These are phyloP conservation scores for Rhipidocladum racemiflorum DNA, from an alignment of 176 grass and related monocot species.

Conservation along the genomic window DNA sequence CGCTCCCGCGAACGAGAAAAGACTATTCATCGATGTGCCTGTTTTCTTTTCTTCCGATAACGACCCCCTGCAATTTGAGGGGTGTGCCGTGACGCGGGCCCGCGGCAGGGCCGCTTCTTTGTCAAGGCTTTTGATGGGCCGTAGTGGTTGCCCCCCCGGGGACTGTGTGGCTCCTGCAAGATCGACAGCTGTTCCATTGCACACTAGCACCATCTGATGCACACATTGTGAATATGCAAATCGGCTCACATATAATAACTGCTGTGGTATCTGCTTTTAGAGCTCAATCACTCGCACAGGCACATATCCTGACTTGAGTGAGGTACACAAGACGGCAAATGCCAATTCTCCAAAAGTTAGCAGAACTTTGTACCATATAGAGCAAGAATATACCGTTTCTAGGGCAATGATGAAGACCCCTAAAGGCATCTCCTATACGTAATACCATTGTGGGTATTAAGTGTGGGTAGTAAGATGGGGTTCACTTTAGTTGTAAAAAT, in stretches of 20 bases:
- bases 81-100: too few species aligned
- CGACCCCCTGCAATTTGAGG: not conserved
- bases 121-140: not conserved
- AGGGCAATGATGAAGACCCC: not conserved
- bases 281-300: not conserved
- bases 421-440: too few species aligned
- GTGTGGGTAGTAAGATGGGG: too few species aligned
- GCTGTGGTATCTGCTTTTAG: not conserved
- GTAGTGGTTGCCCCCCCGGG: not conserved
- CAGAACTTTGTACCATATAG: not conserved
- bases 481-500: too few species aligned
- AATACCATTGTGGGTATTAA: too few species aligned
- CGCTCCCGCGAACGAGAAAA: not conserved
- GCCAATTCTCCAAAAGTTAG: conserved; percentile 1
- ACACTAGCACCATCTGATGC: not conserved
- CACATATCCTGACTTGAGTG: not conserved
- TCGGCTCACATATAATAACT: not conserved
- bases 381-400: conserved; percentile 7
- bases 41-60: not conserved
- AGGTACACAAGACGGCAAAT: not conserved
- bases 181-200: conserved; percentile 4
- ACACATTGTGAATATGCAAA: not conserved
- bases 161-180: not conserved
- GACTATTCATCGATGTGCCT: not conserved
- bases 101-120: not conserved